Percentiles rank a stretch among this genome's conserved stretches.
Evolutionary conservation across 345 rosid genomes (phyloP).

Genomic region (Leavenworthia alabamica): DNA sequence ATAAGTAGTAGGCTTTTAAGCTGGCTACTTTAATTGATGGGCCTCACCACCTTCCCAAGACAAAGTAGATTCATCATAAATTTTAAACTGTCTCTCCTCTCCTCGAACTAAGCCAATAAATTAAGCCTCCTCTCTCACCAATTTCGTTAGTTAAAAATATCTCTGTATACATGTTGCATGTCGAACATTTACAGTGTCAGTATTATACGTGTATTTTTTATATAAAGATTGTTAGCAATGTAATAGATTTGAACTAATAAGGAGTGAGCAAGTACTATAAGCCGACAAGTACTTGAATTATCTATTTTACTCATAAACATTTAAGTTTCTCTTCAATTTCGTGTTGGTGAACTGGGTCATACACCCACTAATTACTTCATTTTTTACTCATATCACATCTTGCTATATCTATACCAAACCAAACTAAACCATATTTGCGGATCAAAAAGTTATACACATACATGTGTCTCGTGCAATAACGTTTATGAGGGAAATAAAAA

Average conservation of each 20-base stretch:
- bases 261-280: not conserved
- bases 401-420: not conserved
- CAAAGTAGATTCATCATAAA: not conserved
- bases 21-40: slow-evolving; percentile 7
- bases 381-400: not conserved
- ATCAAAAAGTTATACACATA: not conserved
- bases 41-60: slow-evolving; percentile 8
- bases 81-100: not conserved
- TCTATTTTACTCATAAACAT: not conserved
- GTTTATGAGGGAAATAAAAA: slow-evolving; percentile 15
- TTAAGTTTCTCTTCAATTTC: slow-evolving; percentile 3
- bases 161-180: not conserved
- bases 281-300: slow-evolving; percentile 8
- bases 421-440: not conserved
- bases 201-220: not conserved
- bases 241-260: not conserved
- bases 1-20: not conserved
- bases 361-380: not conserved
- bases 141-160: not conserved
- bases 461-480: slow-evolving; percentile 19
- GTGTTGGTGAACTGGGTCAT: slow-evolving; percentile 3
- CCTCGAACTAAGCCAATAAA: slow-evolving; percentile 4
- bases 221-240: not conserved
- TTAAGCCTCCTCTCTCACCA: not conserved
- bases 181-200: not conserved